Base-by-base conservation (phyloP, 148 eudicot species). In the Rhododendron ferrugineum region DNA sequence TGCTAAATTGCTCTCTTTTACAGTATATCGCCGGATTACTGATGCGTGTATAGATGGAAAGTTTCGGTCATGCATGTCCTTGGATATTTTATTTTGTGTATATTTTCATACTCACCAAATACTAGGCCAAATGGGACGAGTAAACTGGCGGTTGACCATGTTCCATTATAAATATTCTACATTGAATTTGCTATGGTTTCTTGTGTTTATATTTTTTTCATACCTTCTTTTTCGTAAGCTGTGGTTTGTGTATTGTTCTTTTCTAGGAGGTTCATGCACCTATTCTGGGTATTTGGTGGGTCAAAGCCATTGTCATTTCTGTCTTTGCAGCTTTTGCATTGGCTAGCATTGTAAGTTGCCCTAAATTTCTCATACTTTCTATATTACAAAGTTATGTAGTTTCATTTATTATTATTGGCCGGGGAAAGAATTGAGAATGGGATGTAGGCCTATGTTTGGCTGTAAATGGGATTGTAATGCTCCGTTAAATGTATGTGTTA, bases 201-300 rank as follows among this genome's bases (percentile, higher is more conserved):
- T 40, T 85, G 20, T 58, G 56, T 74, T 30, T 10, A 58, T 68
- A 47, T 34, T 80, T 26, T 28, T 50, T 56, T 18, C 37, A 11
- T 80, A 22, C 82, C 54, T 64, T 84, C 50, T 36, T 52, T 77
- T 83, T 75, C 77, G 70, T 60, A 70, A 84, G 3, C 81, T 28
- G 78, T 46, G 80, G 52, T 58, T 84, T 85, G 79, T 78, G 18
- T 8, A 54, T 82, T 81, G 32, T 56, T 26, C 47, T 86, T 86
- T 40, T 88, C 36, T 85, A 97, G 99, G 96, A 97, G 73, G 91
- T 95, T 87, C 99, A 97, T 92, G 99, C 98, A 85, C 98, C 90
- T 18, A 81, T 97, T 80, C 89, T 97, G 84, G 91, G 92, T 86
- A 54, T 92, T 32, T 97, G 98, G 99, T 92, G 89, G 84, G 94